These are phyloP conservation scores for Phytophthora agathidicida DNA, from an alignment of 352 stramenopile species.

Conservation along the genomic window DNA sequence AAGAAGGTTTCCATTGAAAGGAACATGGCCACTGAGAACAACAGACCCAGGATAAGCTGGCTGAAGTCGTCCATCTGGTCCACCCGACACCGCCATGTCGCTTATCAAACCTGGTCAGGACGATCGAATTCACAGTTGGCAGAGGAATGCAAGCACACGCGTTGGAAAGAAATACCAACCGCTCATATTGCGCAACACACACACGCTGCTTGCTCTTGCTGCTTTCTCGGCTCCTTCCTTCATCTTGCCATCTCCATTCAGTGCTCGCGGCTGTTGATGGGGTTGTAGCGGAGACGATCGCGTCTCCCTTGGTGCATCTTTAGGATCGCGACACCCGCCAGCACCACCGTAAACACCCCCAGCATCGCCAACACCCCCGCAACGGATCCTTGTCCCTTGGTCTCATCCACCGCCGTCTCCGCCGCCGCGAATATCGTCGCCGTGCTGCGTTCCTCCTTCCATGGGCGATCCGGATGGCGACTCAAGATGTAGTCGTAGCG, in stretches of 20 bases:
- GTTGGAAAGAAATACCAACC: slow-evolving; percentile 12
- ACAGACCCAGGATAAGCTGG: background rate
- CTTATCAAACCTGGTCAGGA: background rate
- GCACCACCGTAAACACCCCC: slow-evolving; percentile 40
- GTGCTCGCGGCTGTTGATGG: slow-evolving; percentile 47
- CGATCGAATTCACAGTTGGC: background rate
- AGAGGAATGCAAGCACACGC: background rate
- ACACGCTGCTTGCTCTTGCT: slow-evolving; percentile 2
- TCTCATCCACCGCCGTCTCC: slow-evolving; percentile 10
- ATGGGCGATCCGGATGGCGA: slow-evolving; percentile 62
- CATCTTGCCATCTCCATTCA: slow-evolving; percentile 1
- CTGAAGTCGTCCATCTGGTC: too few species aligned
- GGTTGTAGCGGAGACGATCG: slow-evolving; percentile 62
- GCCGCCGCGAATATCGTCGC: slow-evolving; percentile 13
- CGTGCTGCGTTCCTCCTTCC: slow-evolving; percentile 35
- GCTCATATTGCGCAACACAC: slow-evolving; percentile 32
- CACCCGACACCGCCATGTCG: too few species aligned
- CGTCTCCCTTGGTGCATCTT: slow-evolving; percentile 34
- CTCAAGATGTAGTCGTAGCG: slow-evolving; percentile 73
- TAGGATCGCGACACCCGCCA: slow-evolving; percentile 33
- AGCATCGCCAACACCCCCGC: slow-evolving; percentile 40
- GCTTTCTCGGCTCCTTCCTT: slow-evolving; percentile 6
- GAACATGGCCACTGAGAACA: too few species aligned
- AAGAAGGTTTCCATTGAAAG: too few species aligned
- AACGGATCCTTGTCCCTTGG: slow-evolving; percentile 29